Percentiles rank a stretch among this genome's conserved stretches.
These are phyloP conservation scores for Tuber magnatum DNA, from an alignment of 495 filamentous ascomycete species.

Conservation along the genomic window DNA sequence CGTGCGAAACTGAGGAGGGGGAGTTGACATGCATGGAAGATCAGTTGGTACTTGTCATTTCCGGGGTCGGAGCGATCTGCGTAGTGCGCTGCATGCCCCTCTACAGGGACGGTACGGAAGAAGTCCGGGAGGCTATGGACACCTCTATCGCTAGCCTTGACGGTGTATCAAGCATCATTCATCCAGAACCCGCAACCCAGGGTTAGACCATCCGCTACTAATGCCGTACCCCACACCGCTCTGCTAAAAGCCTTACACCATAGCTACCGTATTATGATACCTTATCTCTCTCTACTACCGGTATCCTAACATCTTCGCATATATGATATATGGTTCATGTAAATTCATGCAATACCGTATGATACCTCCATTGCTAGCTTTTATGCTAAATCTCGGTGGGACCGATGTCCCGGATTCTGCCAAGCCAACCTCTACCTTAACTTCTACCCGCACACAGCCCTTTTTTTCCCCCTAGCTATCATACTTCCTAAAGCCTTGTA, in stretches of 20 bases:
- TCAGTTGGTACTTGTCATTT: not conserved
- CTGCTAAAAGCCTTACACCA: not conserved
- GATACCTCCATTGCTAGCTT: not conserved
- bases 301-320: not conserved
- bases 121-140: not conserved
- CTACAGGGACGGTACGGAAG: too few species aligned
- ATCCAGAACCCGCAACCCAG: not conserved
- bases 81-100: too few species aligned
- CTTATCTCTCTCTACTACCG: not conserved
- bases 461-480: too few species aligned
- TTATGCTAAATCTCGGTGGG: not conserved
- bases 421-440: too few species aligned
- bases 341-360: not conserved
- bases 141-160: not conserved
- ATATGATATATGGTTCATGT: not conserved
- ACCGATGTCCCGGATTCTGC: too few species aligned
- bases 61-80: not conserved
- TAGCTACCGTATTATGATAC: too few species aligned
- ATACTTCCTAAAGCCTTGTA: too few species aligned
- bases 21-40: not conserved
- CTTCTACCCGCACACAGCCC: too few species aligned
- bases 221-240: not conserved
- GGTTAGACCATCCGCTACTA: not conserved
- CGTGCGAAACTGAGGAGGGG: not conserved
- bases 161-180: not conserved